phyloP scores from a whole-genome alignment of 73 alveolate genomes.

The Symbiodinium pilosum region DNA sequence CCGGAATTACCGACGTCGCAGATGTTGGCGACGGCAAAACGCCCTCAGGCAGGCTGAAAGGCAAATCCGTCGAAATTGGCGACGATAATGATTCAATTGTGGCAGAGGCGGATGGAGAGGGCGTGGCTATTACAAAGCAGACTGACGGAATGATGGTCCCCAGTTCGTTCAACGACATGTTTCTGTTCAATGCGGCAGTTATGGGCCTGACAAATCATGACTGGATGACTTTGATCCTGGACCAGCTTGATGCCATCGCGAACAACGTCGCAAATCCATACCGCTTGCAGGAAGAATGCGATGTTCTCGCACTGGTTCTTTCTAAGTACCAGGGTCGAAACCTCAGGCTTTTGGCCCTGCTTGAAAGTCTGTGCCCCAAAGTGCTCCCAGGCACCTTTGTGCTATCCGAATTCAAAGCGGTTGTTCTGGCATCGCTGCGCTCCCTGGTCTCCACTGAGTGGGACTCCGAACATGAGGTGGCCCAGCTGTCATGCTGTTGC shows the following conservation, averaged over 20 bases:
- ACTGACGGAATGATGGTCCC: slow-evolving; percentile 94
- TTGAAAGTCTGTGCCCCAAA: neutral
- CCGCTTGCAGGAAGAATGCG: slow-evolving; percentile 86
- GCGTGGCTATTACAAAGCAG: slow-evolving; percentile 25
- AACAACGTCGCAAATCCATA: slow-evolving; percentile 68
- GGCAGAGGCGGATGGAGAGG: slow-evolving; percentile 25
- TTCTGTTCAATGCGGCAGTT: slow-evolving; percentile 87
- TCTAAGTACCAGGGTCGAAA: slow-evolving; percentile 38
- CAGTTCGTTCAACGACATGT: slow-evolving; percentile 88
- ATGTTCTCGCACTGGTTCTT: slow-evolving; percentile 59
- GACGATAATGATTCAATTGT: neutral
- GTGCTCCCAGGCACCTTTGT: slow-evolving; percentile 23
- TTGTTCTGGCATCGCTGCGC: slow-evolving; percentile 66
- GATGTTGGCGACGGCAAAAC: neutral
- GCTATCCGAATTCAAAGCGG: slow-evolving; percentile 92
- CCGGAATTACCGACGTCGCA: slow-evolving; percentile 70
- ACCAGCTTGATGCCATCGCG: slow-evolving; percentile 89
- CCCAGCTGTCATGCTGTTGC: neutral
- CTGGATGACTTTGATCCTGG: slow-evolving; percentile 78
- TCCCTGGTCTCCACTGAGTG: slow-evolving; percentile 69
- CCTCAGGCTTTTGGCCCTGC: neutral
- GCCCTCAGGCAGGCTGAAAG: neutral
- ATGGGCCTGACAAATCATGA: slow-evolving; percentile 79
- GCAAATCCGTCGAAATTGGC: neutral
- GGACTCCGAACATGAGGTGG: slow-evolving; percentile 61